phyloP scores from a whole-genome alignment of 495 filamentous ascomycete genomes.

The Penicillium macrosclerotiorum region DNA sequence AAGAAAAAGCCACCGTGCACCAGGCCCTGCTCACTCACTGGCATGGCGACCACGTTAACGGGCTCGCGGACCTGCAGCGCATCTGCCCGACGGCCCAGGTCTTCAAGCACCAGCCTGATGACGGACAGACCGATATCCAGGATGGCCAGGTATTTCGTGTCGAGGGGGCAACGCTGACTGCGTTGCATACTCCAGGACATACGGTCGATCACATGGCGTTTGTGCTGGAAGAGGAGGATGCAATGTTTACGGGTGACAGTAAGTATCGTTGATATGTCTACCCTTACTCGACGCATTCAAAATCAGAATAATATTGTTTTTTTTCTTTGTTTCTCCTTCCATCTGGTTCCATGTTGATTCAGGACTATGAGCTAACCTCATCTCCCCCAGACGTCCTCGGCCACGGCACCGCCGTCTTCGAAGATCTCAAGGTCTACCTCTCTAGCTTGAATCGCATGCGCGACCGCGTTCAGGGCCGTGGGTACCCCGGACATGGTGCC shows the following conservation, averaged over 20 bases:
- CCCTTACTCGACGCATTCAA: no score
- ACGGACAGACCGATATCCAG: constrained; percentile 47
- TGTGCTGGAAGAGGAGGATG: constrained; percentile 67
- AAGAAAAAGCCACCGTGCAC: constrained; percentile 64
- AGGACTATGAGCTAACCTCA: neutral
- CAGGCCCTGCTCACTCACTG: constrained; percentile 79
- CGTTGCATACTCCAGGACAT: constrained; percentile 81
- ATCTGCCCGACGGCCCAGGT: constrained; percentile 56
- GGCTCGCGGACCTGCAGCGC: constrained; percentile 62
- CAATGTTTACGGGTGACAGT: constrained; percentile 91
- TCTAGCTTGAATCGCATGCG: constrained; percentile 71
- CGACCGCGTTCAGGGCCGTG: constrained; percentile 59
- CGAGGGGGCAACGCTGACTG: constrained; percentile 73
- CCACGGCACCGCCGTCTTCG: constrained; percentile 90
- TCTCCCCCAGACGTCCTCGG: constrained; percentile 67
- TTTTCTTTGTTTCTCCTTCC: no score
- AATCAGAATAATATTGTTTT: no score
- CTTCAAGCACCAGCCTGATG: constrained; percentile 49
- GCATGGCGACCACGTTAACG: constrained; percentile 83
- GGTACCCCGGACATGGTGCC: constrained; percentile 85
- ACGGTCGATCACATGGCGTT: constrained; percentile 82
- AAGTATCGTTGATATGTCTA: no score
- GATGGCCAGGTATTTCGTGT: constrained; percentile 73
- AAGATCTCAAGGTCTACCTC: constrained; percentile 74
- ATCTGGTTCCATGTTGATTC: no score